Conservation (phyloP, 2,329 filamentous ascomycete genomes). For the Peltaster fructicola region DNA sequence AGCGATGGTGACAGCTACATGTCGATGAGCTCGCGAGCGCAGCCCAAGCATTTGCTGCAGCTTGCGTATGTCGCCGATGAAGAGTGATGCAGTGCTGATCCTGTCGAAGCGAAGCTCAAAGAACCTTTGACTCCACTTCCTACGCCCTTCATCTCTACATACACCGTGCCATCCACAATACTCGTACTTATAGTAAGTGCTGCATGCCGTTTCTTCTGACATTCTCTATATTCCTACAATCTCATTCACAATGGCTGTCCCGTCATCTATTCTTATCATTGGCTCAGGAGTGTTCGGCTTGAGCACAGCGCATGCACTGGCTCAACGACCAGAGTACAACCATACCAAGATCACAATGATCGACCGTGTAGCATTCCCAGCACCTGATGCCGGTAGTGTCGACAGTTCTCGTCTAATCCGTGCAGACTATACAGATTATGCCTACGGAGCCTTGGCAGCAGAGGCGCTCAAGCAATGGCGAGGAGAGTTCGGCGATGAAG, state of each 20-base stretch:
- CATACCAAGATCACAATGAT: conserved; percentile 38
- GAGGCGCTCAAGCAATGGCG: conserved; percentile 55
- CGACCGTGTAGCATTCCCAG: conserved; percentile 39
- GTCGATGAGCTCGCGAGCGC: too few species aligned
- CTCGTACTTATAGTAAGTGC: too few species aligned
- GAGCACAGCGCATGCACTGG: conserved; percentile 52
- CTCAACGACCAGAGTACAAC: conserved; percentile 37
- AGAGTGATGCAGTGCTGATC: too few species aligned
- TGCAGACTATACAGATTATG: conserved; percentile 63
- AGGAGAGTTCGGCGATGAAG: conserved; percentile 40
- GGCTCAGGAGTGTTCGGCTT: conserved; percentile 39
- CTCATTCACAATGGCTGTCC: too few species aligned
- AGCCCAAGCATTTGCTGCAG: too few species aligned
- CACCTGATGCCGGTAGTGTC: conserved; percentile 33
- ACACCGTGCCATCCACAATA: too few species aligned
- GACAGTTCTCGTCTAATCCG: conserved; percentile 45
- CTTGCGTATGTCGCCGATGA: too few species aligned
- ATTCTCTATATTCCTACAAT: conserved; percentile 5
- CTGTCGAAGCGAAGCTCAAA: too few species aligned
- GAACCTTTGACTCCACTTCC: too few species aligned
- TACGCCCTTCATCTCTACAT: too few species aligned
- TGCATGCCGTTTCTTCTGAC: too few species aligned
- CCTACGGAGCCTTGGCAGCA: conserved; percentile 58
- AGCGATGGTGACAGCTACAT: too few species aligned
- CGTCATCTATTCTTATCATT: conserved; percentile 30